phyloP scores from a whole-genome alignment of 225 moss, liverwort and hornwort genomes.

The Marchantia polymorpha region DNA sequence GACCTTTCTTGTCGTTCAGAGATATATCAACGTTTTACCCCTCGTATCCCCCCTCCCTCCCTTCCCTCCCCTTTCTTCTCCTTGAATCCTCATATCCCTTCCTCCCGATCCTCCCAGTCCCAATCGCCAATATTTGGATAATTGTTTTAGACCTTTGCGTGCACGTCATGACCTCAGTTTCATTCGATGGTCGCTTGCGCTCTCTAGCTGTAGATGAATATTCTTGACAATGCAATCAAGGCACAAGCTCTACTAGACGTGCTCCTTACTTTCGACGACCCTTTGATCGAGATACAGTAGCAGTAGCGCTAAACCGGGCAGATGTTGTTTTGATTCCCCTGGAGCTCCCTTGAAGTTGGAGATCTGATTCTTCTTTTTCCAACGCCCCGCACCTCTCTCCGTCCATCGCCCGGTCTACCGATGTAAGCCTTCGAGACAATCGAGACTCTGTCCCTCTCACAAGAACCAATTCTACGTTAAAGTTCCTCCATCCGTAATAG shows the following conservation, averaged over 20 bases:
- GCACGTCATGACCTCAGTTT: conserved; percentile 7
- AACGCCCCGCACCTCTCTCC: background rate
- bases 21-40: background rate
- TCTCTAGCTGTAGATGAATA: background rate
- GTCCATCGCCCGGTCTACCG: background rate
- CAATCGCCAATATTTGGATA: background rate
- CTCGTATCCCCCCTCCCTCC: background rate
- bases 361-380: background rate
- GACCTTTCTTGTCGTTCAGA: conserved; percentile 9
- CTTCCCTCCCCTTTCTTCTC: no score
- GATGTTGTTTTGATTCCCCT: background rate
- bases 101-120: background rate
- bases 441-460: background rate
- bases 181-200: background rate
- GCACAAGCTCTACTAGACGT: background rate
- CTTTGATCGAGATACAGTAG: background rate
- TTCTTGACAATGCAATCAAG: background rate
- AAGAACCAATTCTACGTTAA: background rate
- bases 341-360: conserved; percentile 1
- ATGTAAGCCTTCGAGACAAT: background rate
- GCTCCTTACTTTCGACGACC: conserved; percentile 3
- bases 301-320: conserved; percentile 1
- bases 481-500: background rate
- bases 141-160: background rate
- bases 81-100: no score